Base-by-base conservation (phyloP, 2,329 filamentous ascomycete genomes). In the Fusarium sp. region DNA sequence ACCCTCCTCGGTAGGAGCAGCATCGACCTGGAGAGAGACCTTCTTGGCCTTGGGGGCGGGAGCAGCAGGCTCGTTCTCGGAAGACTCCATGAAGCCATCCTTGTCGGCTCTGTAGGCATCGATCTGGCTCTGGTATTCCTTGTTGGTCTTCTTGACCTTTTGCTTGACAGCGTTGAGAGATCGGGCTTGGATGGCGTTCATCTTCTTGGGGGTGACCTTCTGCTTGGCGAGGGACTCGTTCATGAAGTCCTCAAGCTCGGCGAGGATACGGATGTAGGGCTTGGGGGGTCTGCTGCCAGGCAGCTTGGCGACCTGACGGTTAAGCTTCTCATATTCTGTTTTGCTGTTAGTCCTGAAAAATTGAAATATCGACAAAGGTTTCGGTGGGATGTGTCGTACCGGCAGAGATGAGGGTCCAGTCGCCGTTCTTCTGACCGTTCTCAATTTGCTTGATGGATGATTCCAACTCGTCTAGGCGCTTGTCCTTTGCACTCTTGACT, bases 141-240 rank as follows among this genome's bases (percentile, higher is more conserved):
- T 97, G 87, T 95, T 97, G 83, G 95, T 95, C 88, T 97, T 98
- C 89, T 95, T 94, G 85, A 99, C 93, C 83, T 94, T 94, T 82
- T 99, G 96, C 84, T 97, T 97, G 77, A 98, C 92, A 67, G 94
- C 93, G 80, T 98, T 99, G 77, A 99, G 88, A 76, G 94, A 94
- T 82, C 94, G 93, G 71, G 94, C 92, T 78, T 95, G 97, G 77
- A 91, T 96, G 67, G 94, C 94, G 83, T 97, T 99, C 94, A 98
- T 97, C 88, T 97, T 98, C 89, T 97, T 97, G 69, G 91, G 89
- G 4, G 92, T 92, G 73, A 97, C 92, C 86, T 99, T 99, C 79
- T 97, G 93, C 87, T 97, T 97, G 75, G 94, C 89, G 71, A 97
- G 88, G 26, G 94, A 91, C 85, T 99, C 97, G 78, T 94, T 94